Percentiles rank a stretch among this genome's conserved stretches.
These are phyloP conservation scores for Datura wrightii DNA, from an alignment of 257 asterid genomes.

Conservation along the genomic window DNA sequence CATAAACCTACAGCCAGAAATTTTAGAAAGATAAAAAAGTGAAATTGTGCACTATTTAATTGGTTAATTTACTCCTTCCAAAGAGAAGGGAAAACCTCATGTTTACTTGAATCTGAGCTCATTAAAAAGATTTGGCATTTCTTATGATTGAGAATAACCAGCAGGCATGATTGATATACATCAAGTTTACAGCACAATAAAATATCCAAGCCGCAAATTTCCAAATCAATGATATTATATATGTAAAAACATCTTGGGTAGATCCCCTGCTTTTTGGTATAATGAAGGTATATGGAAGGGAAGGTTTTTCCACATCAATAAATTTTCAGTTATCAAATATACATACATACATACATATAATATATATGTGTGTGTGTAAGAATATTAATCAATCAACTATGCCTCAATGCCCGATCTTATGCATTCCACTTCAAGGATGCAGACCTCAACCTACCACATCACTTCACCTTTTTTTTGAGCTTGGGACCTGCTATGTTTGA, in stretches of 20 bases:
- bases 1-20: conserved; percentile 3
- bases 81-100: neutral
- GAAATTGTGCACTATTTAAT: neutral
- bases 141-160: neutral
- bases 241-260: conserved; percentile 20
- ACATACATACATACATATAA: too few relatives aligned
- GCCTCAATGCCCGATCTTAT: neutral
- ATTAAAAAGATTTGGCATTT: neutral
- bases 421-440: neutral
- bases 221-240: neutral
- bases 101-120: conserved; percentile 10
- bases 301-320: neutral
- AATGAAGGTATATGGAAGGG: neutral
- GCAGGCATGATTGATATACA: neutral
- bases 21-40: neutral
- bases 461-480: neutral
- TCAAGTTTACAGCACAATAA: conserved; percentile 17
- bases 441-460: neutral
- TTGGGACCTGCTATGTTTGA: neutral
- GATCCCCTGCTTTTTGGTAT: neutral
- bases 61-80: neutral
- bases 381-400: neutral
- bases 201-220: neutral
- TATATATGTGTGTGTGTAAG: too few relatives aligned
- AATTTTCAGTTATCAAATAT: neutral